Base-by-base conservation (phyloP, 306 rosid genomes). In the Parietaria judaica region DNA sequence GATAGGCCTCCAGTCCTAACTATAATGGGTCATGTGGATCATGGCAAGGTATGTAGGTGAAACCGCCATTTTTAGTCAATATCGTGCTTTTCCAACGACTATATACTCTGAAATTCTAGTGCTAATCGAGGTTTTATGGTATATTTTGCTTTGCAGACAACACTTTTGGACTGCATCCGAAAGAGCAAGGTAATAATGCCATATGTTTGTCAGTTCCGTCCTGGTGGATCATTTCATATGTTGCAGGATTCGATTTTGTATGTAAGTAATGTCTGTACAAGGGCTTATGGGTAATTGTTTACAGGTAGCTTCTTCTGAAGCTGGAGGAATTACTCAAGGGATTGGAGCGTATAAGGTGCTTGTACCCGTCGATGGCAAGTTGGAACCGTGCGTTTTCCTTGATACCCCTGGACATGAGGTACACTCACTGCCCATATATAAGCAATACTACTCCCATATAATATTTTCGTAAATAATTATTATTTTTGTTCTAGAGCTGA, bases 331-430 rank as follows among this genome's bases (percentile, higher is more conserved):
- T 71, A 92, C 99, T 23, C 97, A 92, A 76, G 99, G 99, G 72
- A 92, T 92, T 65, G 99, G 99, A 53, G 99, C 99, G 56, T 92
- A 92, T 68, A 78, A 73, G 72, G 96, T 92, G 76, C 74, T 56
- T 66, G 96, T 92, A 48, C 97, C 96, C 60, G 56, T 84, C 49
- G 99, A 92, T 77, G 95, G 96, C 38, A 86, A 92, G 58, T 51
- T 62, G 66, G 86, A 79, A 71, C 80, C 95, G 6, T 92, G 99
- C 75, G 90, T 92, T 82, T 88, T 92, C 62, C 95, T 92, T 35
- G 99, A 92, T 66, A 92, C 99, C 68, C 99, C 99, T 51, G 96
- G 99, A 35, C 99, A 92, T 9, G 95, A 92, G 96, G 99, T 88
- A 86, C 67, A 55, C 48, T 37, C 50, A 65, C 36, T 34, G 60